Percentiles rank a stretch among this genome's conserved stretches.
These are phyloP conservation scores for Pyricularia sp. DNA, from an alignment of 2,329 filamentous ascomycete species.

Conservation along the genomic window DNA sequence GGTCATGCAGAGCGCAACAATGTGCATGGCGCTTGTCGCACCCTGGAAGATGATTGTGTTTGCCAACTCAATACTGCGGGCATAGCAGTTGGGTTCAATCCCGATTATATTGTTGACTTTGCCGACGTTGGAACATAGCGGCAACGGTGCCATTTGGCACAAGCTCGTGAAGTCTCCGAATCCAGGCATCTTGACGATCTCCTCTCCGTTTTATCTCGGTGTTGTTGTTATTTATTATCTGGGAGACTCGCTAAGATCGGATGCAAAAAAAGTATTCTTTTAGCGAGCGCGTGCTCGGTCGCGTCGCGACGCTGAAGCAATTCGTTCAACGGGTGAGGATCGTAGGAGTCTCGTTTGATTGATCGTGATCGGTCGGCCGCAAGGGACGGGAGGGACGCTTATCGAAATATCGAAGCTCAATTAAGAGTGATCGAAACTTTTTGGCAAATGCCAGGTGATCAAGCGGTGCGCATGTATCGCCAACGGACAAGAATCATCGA, in stretches of 20 bases:
- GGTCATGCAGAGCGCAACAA: conserved; percentile 82
- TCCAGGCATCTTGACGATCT: conserved; percentile 49
- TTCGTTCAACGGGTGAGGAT: neutral
- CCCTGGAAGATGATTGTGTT: conserved; percentile 98
- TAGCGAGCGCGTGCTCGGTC: neutral
- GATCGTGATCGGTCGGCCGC: neutral
- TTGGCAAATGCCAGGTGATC: neutral
- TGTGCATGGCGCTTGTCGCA: conserved; percentile 86
- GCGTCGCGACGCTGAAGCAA: neutral
- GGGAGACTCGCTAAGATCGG: neutral
- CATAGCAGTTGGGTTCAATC: conserved; percentile 86
- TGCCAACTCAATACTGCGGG: conserved; percentile 87
- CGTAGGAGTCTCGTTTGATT: neutral
- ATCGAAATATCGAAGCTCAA: conserved; percentile 2
- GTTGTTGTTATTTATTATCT: neutral
- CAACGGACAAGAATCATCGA: neutral
- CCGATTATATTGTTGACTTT: conserved; percentile 59
- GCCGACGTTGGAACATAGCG: conserved; percentile 63
- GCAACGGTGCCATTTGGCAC: conserved; percentile 44
- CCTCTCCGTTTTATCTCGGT: neutral
- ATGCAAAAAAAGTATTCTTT: neutral
- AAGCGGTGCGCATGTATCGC: neutral
- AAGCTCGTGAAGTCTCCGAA: conserved; percentile 88
- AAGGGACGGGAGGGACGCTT: neutral
- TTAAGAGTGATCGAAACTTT: conserved; percentile 2